Percentiles rank a stretch among this genome's conserved stretches.
These are phyloP conservation scores for Lactarius evosmus DNA, from an alignment of 768 basidiomycete genomes.

Conservation along the genomic window DNA sequence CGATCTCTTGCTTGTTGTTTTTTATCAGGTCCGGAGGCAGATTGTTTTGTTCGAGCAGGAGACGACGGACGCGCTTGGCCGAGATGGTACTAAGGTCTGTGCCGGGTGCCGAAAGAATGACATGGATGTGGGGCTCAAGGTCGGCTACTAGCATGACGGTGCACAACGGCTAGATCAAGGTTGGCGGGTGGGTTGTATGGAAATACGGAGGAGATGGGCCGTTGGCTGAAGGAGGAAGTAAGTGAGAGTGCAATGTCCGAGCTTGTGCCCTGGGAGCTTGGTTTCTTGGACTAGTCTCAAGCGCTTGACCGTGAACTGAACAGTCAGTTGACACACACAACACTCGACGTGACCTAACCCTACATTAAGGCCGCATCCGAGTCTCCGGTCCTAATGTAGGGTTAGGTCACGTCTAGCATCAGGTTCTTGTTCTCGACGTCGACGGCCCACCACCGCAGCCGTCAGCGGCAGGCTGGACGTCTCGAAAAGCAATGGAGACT, in stretches of 20 bases:
- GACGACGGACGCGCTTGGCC: slow-evolving; percentile 85
- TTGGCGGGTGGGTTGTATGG: not conserved
- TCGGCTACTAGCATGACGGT: slow-evolving; percentile 36
- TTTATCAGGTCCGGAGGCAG: slow-evolving; percentile 61
- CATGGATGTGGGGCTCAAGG: slow-evolving; percentile 59
- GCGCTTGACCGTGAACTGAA: not conserved
- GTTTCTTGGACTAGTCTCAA: not conserved
- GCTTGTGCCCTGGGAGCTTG: not conserved
- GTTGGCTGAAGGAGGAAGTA: not conserved
- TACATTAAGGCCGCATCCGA: not conserved
- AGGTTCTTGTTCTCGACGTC: slow-evolving; percentile 24
- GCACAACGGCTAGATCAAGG: not conserved
- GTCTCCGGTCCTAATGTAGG: slow-evolving; percentile 9
- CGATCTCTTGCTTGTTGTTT: slow-evolving; percentile 63
- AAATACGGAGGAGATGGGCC: not conserved
- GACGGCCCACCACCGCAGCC: slow-evolving; percentile 64
- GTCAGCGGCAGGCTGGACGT: slow-evolving; percentile 51
- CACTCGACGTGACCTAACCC: not conserved
- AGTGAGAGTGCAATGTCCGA: not conserved
- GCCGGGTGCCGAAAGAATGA: slow-evolving; percentile 72
- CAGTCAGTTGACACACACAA: not conserved
- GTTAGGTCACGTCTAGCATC: slow-evolving; percentile 13
- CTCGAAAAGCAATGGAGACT: slow-evolving; percentile 42
- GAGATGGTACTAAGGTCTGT: slow-evolving; percentile 77
- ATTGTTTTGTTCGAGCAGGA: slow-evolving; percentile 53